Percentiles rank a stretch among this genome's conserved stretches.
Evolutionary conservation across 2,329 filamentous ascomycete genomes (phyloP).

Genomic region (Periconia digitata): DNA sequence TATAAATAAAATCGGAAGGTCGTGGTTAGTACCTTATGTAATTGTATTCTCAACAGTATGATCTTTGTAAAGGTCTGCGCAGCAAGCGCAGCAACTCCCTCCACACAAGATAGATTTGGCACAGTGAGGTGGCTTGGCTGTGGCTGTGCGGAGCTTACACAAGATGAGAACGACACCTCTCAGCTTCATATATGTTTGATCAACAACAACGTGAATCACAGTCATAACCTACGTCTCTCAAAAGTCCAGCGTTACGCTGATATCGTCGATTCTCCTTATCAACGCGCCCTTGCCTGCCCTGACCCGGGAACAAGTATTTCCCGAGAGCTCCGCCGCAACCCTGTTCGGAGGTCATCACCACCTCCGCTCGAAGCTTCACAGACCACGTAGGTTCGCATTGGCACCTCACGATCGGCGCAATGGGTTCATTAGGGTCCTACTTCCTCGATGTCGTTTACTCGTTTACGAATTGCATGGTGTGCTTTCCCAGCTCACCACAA

Average conservation of each 20-base stretch:
- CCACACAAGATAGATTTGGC: neutral
- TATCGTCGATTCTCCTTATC: neutral
- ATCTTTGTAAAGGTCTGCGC: too few relatives aligned
- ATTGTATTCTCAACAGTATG: too few relatives aligned
- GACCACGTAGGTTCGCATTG: neutral
- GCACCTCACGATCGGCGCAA: conserved; percentile 12
- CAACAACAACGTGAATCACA: neutral
- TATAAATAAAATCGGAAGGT: too few relatives aligned
- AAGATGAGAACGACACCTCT: neutral
- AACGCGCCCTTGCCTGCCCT: neutral
- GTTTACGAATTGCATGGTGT: conserved; percentile 91
- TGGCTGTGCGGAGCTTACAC: neutral
- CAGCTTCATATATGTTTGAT: neutral
- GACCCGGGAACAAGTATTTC: neutral
- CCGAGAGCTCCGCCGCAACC: neutral
- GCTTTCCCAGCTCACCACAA: conserved; percentile 91
- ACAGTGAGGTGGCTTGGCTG: neutral
- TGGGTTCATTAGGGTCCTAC: conserved; percentile 54
- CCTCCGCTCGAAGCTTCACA: conserved; percentile 7
- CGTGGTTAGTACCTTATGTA: too few relatives aligned
- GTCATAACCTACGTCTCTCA: neutral
- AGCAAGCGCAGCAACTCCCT: too few relatives aligned
- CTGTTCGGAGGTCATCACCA: neutral
- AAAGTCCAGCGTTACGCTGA: neutral
- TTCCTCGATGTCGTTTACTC: conserved; percentile 88